Conservation (phyloP, 768 basidiomycete species). For the Tricholoma hemisulphureum region DNA sequence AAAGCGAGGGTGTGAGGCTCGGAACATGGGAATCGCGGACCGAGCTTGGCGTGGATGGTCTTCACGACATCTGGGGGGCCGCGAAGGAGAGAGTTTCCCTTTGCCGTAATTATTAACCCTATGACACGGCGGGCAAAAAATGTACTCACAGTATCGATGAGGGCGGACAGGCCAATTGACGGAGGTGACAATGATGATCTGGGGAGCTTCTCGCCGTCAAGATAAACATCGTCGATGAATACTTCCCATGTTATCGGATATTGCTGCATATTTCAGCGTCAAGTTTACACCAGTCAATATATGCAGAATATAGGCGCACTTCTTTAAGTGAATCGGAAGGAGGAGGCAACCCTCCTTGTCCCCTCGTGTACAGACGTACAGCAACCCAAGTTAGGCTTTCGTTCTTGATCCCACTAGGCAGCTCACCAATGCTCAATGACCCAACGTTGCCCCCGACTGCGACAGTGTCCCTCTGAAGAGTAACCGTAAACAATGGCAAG, state of each 20-base stretch:
- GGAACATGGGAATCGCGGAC: constrained; percentile 51
- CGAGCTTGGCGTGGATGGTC: constrained; percentile 43
- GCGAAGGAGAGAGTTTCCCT: constrained; percentile 79
- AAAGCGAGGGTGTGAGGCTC: constrained; percentile 65
- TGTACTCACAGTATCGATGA: constrained; percentile 65
- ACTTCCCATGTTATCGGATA: constrained; percentile 76
- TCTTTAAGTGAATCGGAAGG: constrained; percentile 59
- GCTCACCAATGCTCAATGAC: constrained; percentile 61
- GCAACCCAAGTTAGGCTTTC: constrained; percentile 64
- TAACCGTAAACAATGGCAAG: constrained; percentile 52
- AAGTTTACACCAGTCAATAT: constrained; percentile 1
- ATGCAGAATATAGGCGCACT: constrained; percentile 37
- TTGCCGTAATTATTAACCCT: not conserved
- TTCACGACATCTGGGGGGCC: constrained; percentile 67
- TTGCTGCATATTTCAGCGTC: constrained; percentile 31
- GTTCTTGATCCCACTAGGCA: constrained; percentile 50
- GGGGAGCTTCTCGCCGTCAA: constrained; percentile 63
- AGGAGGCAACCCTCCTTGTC: constrained; percentile 53
- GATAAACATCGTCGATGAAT: constrained; percentile 65
- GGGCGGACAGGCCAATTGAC: constrained; percentile 54
- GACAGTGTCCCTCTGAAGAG: constrained; percentile 67
- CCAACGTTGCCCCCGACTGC: constrained; percentile 70
- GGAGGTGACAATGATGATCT: constrained; percentile 50
- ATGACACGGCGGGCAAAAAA: not conserved
- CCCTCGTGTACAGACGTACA: constrained; percentile 51